These are phyloP conservation scores for Kwoniella mangroviensis DNA, from an alignment of 768 basidiomycete species.

Conservation along the genomic window DNA sequence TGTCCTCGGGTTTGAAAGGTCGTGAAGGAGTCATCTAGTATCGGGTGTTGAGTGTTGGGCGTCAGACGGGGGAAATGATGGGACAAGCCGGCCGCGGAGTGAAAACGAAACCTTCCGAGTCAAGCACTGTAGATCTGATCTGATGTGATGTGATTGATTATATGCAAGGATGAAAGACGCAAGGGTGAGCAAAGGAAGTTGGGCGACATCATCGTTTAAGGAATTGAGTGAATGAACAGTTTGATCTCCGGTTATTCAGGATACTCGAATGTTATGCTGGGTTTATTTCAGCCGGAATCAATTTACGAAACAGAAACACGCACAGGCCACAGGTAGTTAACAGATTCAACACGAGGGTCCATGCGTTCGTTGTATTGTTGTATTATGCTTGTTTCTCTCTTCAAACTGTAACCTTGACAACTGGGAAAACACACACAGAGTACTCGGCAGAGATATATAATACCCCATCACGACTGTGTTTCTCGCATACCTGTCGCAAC, in stretches of 20 bases:
- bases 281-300: background rate
- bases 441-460: background rate
- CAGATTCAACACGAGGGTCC: background rate
- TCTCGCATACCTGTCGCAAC: too few relatives aligned
- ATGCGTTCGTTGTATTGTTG: background rate
- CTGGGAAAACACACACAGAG: background rate
- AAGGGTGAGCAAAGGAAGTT: background rate
- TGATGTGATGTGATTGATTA: background rate
- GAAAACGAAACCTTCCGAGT: background rate
- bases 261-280: background rate
- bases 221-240: background rate
- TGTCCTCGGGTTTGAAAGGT: too few relatives aligned
- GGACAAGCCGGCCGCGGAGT: too few relatives aligned
- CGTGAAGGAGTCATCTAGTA: background rate
- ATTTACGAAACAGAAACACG: background rate
- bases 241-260: conserved; percentile 5
- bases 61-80: too few relatives aligned
- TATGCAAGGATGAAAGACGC: background rate
- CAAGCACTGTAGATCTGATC: background rate
- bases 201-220: background rate
- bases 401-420: background rate
- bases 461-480: too few relatives aligned
- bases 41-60: background rate
- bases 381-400: background rate
- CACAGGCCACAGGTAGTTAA: background rate